Percentiles rank a stretch among this genome's conserved stretches.
Evolutionary conservation across 2,329 filamentous ascomycete genomes (phyloP).

Genomic region (Aspergillus sergii): DNA sequence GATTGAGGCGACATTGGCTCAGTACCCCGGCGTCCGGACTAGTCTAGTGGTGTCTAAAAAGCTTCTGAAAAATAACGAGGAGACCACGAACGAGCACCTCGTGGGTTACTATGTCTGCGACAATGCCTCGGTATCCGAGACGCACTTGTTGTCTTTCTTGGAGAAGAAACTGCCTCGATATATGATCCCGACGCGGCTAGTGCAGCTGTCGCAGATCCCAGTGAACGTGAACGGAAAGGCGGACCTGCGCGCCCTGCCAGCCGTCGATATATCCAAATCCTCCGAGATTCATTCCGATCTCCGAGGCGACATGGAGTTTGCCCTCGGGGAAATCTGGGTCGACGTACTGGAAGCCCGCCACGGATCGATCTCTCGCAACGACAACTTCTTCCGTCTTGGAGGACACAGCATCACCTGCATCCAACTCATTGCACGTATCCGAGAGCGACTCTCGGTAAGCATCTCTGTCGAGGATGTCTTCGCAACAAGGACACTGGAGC

Average conservation of each 20-base stretch:
- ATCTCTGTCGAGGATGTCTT: not conserved
- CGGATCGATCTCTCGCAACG: not conserved
- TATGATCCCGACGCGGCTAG: not conserved
- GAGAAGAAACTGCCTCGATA: not conserved
- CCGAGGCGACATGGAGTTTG: not conserved
- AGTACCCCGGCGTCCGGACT: not conserved
- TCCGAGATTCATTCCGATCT: not conserved
- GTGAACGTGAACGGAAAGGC: not conserved
- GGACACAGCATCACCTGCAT: not conserved
- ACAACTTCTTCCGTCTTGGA: not conserved
- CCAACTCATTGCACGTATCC: not conserved
- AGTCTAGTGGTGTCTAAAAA: not conserved
- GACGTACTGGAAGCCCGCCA: not conserved
- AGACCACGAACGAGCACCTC: not conserved
- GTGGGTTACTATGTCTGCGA: not conserved
- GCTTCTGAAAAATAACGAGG: not conserved
- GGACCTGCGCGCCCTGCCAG: not conserved
- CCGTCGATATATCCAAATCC: not conserved
- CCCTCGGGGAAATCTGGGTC: not conserved
- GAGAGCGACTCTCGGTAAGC: not conserved
- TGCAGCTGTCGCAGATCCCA: not conserved
- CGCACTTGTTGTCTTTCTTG: not conserved
- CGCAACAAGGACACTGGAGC: not conserved
- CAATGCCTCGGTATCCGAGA: not conserved
- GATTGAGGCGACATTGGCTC: constrained; percentile 16